Conservation (phyloP, 2,329 filamentous ascomycete species). For the Truncatella angustata region DNA sequence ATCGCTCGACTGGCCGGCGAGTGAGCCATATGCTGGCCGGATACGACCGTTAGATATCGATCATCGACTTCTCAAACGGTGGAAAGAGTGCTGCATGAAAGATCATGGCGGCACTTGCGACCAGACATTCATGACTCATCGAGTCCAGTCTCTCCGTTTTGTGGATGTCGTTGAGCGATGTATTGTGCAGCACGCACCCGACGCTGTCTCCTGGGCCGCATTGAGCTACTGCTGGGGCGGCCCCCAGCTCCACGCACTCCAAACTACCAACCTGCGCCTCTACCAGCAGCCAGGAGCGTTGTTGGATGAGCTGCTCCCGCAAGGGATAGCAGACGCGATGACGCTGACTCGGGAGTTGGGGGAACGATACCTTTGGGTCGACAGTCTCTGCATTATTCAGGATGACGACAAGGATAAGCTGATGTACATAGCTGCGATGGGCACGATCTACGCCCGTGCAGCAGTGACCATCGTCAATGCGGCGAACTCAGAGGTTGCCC, state of each 20-base stretch:
- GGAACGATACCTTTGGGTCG: not conserved
- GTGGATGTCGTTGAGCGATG: slow-evolving; percentile 1
- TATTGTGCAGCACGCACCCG: not conserved
- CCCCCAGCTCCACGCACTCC: not conserved
- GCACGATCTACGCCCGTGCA: not conserved
- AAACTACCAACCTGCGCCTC: not conserved
- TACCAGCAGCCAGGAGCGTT: not conserved
- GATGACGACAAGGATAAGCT: slow-evolving; percentile 2
- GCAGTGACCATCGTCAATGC: not conserved
- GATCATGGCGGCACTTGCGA: not conserved
- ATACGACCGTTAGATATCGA: not conserved
- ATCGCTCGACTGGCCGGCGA: not conserved
- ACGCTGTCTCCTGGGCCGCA: slow-evolving; percentile 1
- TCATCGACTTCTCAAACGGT: not conserved
- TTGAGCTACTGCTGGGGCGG: slow-evolving; percentile 6
- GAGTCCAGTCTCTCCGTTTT: not conserved
- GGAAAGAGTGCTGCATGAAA: slow-evolving; percentile 1
- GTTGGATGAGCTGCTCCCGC: slow-evolving; percentile 15
- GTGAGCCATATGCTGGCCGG: not conserved
- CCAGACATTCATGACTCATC: slow-evolving; percentile 4
- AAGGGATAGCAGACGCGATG: not conserved
- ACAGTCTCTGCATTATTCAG: slow-evolving; percentile 6
- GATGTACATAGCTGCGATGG: not conserved
- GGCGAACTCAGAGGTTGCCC: not conserved
- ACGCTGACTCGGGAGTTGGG: not conserved